These are phyloP conservation scores for Daphne laureola DNA, from an alignment of 441 rosid genomes.

Conservation along the genomic window DNA sequence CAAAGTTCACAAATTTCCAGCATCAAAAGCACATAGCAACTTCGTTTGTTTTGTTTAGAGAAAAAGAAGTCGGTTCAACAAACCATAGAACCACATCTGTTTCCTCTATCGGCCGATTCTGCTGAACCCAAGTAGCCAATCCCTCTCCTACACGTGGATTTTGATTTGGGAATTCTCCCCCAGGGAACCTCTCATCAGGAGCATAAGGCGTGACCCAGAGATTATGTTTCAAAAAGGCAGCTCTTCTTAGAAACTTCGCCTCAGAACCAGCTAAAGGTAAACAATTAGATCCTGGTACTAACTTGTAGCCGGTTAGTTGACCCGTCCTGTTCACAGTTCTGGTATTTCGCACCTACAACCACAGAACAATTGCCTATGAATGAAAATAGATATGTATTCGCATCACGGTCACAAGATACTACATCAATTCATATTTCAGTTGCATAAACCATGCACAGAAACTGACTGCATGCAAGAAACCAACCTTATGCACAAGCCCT, in stretches of 20 bases:
- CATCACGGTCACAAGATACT: no score
- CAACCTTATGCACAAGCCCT: no score
- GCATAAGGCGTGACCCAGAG: constrained; percentile 78
- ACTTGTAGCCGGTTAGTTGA: constrained; percentile 71
- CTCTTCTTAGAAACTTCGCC: constrained; percentile 74
- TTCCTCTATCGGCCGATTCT: constrained; percentile 73
- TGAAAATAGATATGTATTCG: no score
- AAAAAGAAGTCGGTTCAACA: constrained; percentile 13
- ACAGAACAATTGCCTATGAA: no score
- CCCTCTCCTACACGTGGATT: constrained; percentile 86
- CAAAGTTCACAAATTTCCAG: no score
- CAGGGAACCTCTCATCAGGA: constrained; percentile 60
- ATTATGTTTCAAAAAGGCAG: constrained; percentile 74
- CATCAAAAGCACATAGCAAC: no score
- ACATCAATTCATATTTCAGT: no score
- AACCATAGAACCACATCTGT: constrained; percentile 73
- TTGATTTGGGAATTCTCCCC: constrained; percentile 88
- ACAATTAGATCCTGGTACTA: constrained; percentile 81
- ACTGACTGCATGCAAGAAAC: no score
- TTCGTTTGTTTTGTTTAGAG: no score
- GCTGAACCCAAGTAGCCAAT: constrained; percentile 70
- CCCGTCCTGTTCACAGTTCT: constrained; percentile 82
- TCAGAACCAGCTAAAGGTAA: constrained; percentile 72
- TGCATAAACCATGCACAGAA: no score
- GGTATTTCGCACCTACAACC: constrained; percentile 68